Evolutionary conservation across 352 stramenopile genomes (phyloP), one percentile per base, ranked within the genome.

Genomic region (Globisporangium abappressorium): DNA sequence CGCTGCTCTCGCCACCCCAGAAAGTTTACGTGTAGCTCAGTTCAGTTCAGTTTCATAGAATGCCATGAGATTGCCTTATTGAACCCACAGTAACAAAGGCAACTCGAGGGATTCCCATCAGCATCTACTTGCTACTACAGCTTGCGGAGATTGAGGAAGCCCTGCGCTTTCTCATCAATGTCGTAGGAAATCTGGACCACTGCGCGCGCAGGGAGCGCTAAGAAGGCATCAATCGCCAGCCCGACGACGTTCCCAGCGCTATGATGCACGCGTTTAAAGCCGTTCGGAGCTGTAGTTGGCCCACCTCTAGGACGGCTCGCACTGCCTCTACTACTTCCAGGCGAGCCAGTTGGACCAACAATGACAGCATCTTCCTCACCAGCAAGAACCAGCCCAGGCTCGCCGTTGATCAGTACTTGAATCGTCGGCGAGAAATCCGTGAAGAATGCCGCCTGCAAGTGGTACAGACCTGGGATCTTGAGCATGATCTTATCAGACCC

Each of bases 91-190:
- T 33, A 46, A 26, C 28, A 57, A 28, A 49, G 41, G 41, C 41
- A 49, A 49, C 14, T n/a, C 41, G 14, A 9, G 15, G 41, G 41
- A 49, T n/a, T 9, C 41, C 41, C 38, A 46, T 46, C 41, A n/a
- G 30, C 30, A 33, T 33, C 36, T 9, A 43, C 36, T 11, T 12
- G 2, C 9, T 15, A n/a, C 53, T 79, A 93, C 14, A 93, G 62
- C 64, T 93, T 93, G 38, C 85, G 82, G 5, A 93, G 53, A 46
- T 90, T 91, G 64, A 93, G 62, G 62, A 92, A 90, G 0, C 80
- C 85, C 58, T 93, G 85, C 0, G 82, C 83, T n/a, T 76, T 71
- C 60, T 92, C 83, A 38, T 91, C 77, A 46, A 88, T 79, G 47
- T 90, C 76, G 71, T 92, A 93, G 49, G 72, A 74, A 18, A 93